A percentile compares a stretch with the other conserved stretches of the same genome.
Evolutionary conservation across 2,329 filamentous ascomycete genomes (phyloP).

Genomic region (Thielaviopsis musarum): DNA sequence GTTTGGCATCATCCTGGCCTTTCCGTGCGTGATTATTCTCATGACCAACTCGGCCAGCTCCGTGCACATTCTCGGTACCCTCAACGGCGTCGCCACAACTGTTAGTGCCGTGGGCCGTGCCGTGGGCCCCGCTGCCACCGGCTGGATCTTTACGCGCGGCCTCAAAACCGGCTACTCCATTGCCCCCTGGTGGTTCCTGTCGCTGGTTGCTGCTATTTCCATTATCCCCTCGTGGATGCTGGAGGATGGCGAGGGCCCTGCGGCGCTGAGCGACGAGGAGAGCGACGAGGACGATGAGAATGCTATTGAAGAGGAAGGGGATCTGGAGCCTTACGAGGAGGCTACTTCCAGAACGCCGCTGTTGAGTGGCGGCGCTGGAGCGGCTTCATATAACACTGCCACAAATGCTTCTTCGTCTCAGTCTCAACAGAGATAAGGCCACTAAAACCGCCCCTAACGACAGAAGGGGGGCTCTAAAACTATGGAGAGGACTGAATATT

Average conservation of each 20-base stretch:
- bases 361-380: not conserved
- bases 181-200: constrained; percentile 67
- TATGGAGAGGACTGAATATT: no score
- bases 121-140: constrained; percentile 57
- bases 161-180: constrained; percentile 61
- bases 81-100: constrained; percentile 82
- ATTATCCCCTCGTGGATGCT: constrained; percentile 59
- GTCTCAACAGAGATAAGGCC: not conserved
- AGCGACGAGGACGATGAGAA: constrained; percentile 20
- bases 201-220: constrained; percentile 43
- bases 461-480: no score
- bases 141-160: constrained; percentile 58
- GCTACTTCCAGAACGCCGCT: constrained; percentile 8
- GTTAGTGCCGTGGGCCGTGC: constrained; percentile 68
- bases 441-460: not conserved
- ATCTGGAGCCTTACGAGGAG: not conserved
- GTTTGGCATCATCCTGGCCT: constrained; percentile 63
- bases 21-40: constrained; percentile 78
- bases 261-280: constrained; percentile 19
- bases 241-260: constrained; percentile 55
- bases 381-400: not conserved
- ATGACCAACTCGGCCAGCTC: constrained; percentile 74
- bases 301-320: constrained; percentile 6
- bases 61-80: constrained; percentile 61
- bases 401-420: not conserved